Evolutionary conservation across 1,139 yeast species (phyloP), one percentile per base, ranked within the genome.

Genomic region (Debaryomyces psychrophilus): DNA sequence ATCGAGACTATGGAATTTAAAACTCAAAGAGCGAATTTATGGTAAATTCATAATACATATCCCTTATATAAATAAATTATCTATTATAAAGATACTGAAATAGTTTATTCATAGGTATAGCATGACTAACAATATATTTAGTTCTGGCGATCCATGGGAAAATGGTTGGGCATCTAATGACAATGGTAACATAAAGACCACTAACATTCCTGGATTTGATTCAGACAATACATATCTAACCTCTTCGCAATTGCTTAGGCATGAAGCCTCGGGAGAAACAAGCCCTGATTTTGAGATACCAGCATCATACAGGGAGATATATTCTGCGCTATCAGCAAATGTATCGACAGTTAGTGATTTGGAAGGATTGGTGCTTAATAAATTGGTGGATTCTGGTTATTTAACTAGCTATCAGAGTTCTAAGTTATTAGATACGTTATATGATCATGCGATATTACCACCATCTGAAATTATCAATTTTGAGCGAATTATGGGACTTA

Each of bases 61-160:
- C 38, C 28, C 29, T 35, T 35, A 25, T 22, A 8, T 14, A 20
- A 23, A 14, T 25, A 35, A 23, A 22, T 11, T 14, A 35, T 8
- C 17, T 35, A 12, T n/a, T 14, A 25, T 20, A 9, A 14, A 23
- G 18, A 23, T 35, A 35, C 29, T 14, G 28, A 23, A 15, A 14
- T 35, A 22, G 14, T 7, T 15, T 15, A 37, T 11, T n/a, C 31
- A 12, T 17, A 26, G 12, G 20, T 31, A n/a, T 15, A 31, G 28
- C 29, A 55, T 56, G 59, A 61, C 50, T 49, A 63, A 54, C 44
- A 61, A 61, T 50, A 50, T 58, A 18, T 64, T 57, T 49, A 61
- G 61, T 8, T 44, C 58, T n/a, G 74, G 67, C 12, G 77, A 72
- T 51, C 76, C 76, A 2, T 74, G 76, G 71, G 73, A 67, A 41